phyloP scores from a whole-genome alignment of 1,139 yeast genomes.

The Blastobotrys arbuscula region DNA sequence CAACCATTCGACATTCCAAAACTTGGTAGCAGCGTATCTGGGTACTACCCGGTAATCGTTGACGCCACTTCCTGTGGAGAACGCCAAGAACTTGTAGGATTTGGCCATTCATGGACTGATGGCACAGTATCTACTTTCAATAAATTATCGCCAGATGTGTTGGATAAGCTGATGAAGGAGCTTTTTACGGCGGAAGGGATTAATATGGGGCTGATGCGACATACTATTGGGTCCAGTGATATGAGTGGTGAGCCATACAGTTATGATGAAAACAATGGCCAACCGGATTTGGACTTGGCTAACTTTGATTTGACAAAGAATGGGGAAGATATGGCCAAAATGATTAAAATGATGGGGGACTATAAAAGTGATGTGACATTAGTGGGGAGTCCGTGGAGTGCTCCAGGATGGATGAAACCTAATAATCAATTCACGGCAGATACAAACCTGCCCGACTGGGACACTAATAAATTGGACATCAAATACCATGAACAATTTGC shows the following conservation, averaged over 20 bases:
- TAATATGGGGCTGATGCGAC: conserved; percentile 16
- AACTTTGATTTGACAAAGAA: conserved; percentile 7
- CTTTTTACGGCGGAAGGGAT: conserved; percentile 12
- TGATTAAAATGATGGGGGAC: conserved; percentile 13
- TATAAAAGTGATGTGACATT: conserved; percentile 14
- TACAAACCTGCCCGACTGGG: neutral
- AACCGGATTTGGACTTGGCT: conserved; percentile 7
- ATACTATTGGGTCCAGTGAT: conserved; percentile 15
- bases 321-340: conserved; percentile 13
- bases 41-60: neutral
- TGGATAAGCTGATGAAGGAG: conserved; percentile 13
- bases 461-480: conserved; percentile 5
- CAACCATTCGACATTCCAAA: conserved; percentile 4
- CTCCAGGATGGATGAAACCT: conserved; percentile 20
- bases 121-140: conserved; percentile 11
- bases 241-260: conserved; percentile 6
- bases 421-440: conserved; percentile 11
- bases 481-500: conserved; percentile 6
- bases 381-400: conserved; percentile 20
- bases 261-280: conserved; percentile 7
- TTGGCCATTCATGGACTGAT: conserved; percentile 16
- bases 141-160: neutral
- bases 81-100: conserved; percentile 14
- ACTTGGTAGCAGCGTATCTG: neutral
- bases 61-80: neutral